phyloP scores from a whole-genome alignment of 257 asterid species.

The Perilla frutescens region DNA sequence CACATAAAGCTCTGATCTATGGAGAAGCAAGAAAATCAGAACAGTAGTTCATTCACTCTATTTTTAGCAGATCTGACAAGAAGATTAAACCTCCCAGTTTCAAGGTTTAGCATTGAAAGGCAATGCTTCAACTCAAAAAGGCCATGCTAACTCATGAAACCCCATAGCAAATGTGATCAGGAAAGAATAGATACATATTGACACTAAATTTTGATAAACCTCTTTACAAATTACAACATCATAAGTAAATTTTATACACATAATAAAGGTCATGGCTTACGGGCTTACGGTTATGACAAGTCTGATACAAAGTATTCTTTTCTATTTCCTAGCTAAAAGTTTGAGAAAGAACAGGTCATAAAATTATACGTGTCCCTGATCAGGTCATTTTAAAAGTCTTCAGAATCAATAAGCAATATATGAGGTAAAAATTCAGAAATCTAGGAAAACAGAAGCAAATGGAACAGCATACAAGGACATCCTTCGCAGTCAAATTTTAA shows the following conservation, averaged over 20 bases:
- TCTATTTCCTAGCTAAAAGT: conserved; percentile 2
- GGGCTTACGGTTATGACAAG: background rate
- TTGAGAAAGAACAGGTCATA: background rate
- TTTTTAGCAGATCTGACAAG: conserved; percentile 16
- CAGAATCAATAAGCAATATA: background rate
- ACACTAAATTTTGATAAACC: background rate
- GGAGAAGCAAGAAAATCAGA: conserved; percentile 24
- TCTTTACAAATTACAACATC: conserved; percentile 4
- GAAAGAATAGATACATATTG: conserved; percentile 3
- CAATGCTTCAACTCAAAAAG: background rate
- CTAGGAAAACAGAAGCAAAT: background rate
- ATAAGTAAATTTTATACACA: background rate
- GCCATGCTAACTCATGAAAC: background rate
- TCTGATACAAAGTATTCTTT: background rate
- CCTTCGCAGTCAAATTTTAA: background rate
- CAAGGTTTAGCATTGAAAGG: conserved; percentile 19
- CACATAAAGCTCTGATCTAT: conserved; percentile 20
- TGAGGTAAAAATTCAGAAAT: background rate
- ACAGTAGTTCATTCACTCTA: conserved; percentile 11
- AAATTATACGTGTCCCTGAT: background rate
- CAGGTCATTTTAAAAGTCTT: background rate
- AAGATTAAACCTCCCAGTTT: conserved; percentile 16
- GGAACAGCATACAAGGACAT: background rate
- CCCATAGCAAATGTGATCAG: background rate
- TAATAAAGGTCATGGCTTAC: background rate